Base-by-base conservation (phyloP, 371 early-diverging fungal species). In the Mortierella polycephala region DNA sequence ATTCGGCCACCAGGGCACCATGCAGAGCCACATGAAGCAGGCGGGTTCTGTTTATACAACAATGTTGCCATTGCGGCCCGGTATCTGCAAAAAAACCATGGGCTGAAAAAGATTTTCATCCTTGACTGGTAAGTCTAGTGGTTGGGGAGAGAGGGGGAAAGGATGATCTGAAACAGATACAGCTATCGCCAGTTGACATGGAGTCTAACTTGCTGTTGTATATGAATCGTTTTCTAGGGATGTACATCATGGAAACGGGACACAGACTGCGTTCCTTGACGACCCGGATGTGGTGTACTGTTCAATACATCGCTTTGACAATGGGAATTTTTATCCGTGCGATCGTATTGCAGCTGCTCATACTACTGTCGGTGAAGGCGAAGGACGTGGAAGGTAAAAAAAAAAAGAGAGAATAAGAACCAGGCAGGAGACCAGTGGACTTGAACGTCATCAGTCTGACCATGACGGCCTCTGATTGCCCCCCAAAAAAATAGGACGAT, bases 191-290 rank as follows among this genome's bases (percentile, higher is more conserved):
- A n/a, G 16, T 40, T 9, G 52, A 57, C 41, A 52, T 60, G 13
- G 20, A 8, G n/a, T n/a, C n/a, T n/a, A n/a, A n/a, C n/a, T n/a
- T n/a, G n/a, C n/a, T n/a, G n/a, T 54, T 30, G 8, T 42, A 14
- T 53, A 45, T 45, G 13, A 45, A 9, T 7, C 13, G 13, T 45
- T 45, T 7, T 50, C 8, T 73, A 89, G 90, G 97, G 96, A 97
- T 71, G 85, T 96, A n/a, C 97, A 97, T 81, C 96, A 96, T 75
- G 98, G 96, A 10, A 97, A 97, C 70, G 98, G 98, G 1, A 96
- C 94, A 12, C 96, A 97, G 62, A 85, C 88, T 11, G 87, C 89
- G 2, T 96, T 97, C 64, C 86, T 88, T 60, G 72, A 87, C 7
- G 93, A 96, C 67, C 87, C 90, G 1, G 81, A 91, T 68, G 93